Percentiles rank a stretch among this genome's conserved stretches.
These are phyloP conservation scores for Pythium folliculosum DNA, from an alignment of 352 stramenopile genomes.

Conservation along the genomic window DNA sequence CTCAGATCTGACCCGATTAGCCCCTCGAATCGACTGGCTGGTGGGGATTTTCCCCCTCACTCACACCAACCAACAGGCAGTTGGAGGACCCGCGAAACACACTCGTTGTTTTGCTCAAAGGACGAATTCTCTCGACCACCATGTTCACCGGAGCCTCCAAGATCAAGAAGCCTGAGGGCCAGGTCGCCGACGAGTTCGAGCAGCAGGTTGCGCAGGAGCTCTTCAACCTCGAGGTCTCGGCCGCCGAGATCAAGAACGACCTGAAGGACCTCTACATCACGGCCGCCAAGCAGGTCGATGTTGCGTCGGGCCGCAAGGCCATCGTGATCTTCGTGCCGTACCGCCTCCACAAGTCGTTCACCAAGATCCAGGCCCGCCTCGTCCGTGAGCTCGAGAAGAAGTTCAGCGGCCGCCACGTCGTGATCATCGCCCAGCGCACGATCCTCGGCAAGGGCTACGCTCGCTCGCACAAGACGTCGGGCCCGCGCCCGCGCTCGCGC, in stretches of 20 bases:
- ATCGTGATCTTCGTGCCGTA: slow-evolving; percentile 99
- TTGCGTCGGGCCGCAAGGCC: slow-evolving; percentile 94
- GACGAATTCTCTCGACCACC: slow-evolving; percentile 34
- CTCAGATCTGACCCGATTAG: slow-evolving; percentile 24
- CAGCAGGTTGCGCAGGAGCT: slow-evolving; percentile 88
- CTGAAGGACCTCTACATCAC: slow-evolving; percentile 99
- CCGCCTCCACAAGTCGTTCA: slow-evolving; percentile 97
- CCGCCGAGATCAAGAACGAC: slow-evolving; percentile 97
- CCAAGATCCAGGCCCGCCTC: slow-evolving; percentile 98
- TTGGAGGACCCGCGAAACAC: slow-evolving; percentile 5
- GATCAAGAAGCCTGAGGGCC: slow-evolving; percentile 87
- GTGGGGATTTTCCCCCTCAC: not conserved
- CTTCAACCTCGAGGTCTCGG: slow-evolving; percentile 91
- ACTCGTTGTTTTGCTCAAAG: slow-evolving; percentile 58
- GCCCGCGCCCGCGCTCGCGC: slow-evolving; percentile 94
- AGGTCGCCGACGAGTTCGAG: slow-evolving; percentile 88
- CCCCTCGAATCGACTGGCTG: slow-evolving; percentile 19
- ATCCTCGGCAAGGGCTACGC: slow-evolving; percentile 98
- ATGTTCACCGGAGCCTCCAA: slow-evolving; percentile 66
- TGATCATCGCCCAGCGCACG: slow-evolving; percentile 99
- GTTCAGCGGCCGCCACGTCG: slow-evolving; percentile 97
- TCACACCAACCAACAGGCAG: too few species aligned
- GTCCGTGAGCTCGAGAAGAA: slow-evolving; percentile 99
- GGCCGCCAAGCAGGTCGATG: slow-evolving; percentile 98
- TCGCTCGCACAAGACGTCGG: slow-evolving; percentile 94